A percentile compares a stretch with the other conserved stretches of the same genome.
phyloP scores from a whole-genome alignment of 805 yeast species.

The Tetrapisispora taiwanensis region DNA sequence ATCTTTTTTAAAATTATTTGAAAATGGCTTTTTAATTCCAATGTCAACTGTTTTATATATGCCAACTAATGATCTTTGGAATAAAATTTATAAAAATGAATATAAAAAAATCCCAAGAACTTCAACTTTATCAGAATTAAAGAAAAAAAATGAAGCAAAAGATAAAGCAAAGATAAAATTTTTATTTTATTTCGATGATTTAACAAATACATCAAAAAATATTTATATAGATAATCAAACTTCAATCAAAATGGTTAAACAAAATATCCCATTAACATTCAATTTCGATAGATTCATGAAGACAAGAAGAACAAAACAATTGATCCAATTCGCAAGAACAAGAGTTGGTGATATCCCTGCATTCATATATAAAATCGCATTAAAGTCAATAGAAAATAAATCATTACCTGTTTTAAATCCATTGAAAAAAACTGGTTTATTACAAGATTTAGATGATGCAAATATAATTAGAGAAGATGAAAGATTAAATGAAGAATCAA shows the following conservation, averaged over 20 bases:
- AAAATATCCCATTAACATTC: constrained; percentile 44
- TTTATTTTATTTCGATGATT: constrained; percentile 28
- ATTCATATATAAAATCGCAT: constrained; percentile 47
- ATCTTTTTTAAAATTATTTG: constrained; percentile 37
- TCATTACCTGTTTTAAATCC: constrained; percentile 37
- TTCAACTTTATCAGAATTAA: constrained; percentile 42
- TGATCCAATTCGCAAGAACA: constrained; percentile 52
- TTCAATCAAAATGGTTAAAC: constrained; percentile 36
- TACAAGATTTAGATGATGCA: constrained; percentile 39
- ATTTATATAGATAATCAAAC: constrained; percentile 28
- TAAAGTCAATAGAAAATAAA: constrained; percentile 47
- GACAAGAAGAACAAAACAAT: constrained; percentile 50
- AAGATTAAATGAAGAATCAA: constrained; percentile 27
- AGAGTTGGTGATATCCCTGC: constrained; percentile 64
- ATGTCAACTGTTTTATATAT: constrained; percentile 31
- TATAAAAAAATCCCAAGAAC: constrained; percentile 31
- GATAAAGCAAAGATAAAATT: constrained; percentile 34
- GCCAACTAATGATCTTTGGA: constrained; percentile 33
- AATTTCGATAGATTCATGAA: constrained; percentile 61
- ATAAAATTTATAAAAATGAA: constrained; percentile 33
- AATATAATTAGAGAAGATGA: constrained; percentile 19
- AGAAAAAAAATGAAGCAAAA: constrained; percentile 52
- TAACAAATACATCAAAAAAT: constrained; percentile 20
- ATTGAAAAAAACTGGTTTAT: constrained; percentile 38
- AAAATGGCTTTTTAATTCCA: constrained; percentile 43